Conservation (phyloP, 1,284 basidiomycete genomes). For the Mycena sp. region DNA sequence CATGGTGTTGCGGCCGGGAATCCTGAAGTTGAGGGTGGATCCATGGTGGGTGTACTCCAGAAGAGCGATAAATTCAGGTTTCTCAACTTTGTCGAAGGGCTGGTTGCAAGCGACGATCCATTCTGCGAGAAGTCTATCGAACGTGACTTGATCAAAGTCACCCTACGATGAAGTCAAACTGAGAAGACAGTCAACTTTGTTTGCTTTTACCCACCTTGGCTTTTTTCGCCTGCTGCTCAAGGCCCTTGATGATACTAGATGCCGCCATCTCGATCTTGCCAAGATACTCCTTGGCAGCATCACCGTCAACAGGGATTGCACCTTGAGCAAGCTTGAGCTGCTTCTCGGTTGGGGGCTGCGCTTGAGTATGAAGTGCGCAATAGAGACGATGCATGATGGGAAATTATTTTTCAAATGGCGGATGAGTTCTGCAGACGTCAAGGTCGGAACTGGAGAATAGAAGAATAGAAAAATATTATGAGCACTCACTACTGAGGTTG, state of each 20-base stretch:
- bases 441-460: background rate
- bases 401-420: too few species aligned
- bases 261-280: conserved; percentile 3
- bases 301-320: background rate
- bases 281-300: conserved; percentile 8
- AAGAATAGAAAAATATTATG: background rate
- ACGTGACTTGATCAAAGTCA: conserved; percentile 6
- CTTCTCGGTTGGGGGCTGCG: background rate
- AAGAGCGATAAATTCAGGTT: too few species aligned
- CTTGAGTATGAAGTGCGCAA: too few species aligned
- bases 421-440: conserved; percentile 1
- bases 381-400: too few species aligned
- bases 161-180: background rate
- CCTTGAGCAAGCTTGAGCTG: conserved; percentile 1
- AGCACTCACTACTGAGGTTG: background rate
- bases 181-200: background rate
- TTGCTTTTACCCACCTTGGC: background rate
- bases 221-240: conserved; percentile 1
- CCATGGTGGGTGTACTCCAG: too few species aligned
- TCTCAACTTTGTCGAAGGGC: too few species aligned
- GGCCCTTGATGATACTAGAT: too few species aligned
- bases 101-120: too few species aligned
- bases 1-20: background rate
- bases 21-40: background rate
- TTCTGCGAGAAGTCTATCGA: conserved; percentile 17